Conservation (phyloP, 2,329 filamentous ascomycete species). For the Ascochyta viciae-villosae region DNA sequence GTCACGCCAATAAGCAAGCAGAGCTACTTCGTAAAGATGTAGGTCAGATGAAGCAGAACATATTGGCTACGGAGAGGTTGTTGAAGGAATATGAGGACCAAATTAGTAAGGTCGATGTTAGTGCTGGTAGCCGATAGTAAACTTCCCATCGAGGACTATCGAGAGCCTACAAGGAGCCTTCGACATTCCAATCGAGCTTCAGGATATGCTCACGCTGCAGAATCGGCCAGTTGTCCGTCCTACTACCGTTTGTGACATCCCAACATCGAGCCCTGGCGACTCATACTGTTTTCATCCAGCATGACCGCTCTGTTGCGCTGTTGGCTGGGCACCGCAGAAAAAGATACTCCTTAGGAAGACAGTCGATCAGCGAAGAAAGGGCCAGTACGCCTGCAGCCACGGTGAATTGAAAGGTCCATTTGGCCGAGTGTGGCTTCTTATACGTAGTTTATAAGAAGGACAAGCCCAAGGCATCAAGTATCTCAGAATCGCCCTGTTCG, state of each 20-base stretch:
- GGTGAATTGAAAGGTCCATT: too few relatives aligned
- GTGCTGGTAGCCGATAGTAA: not conserved
- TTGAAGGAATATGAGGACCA: constrained; percentile 26
- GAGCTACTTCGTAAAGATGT: constrained; percentile 7
- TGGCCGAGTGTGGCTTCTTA: too few relatives aligned
- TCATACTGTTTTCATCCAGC: not conserved
- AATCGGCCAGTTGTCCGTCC: not conserved
- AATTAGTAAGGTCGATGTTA: constrained; percentile 14
- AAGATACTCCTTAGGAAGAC: too few relatives aligned
- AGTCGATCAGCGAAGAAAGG: too few relatives aligned
- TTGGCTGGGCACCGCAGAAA: too few relatives aligned
- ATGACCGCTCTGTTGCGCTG: not conserved
- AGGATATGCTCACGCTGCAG: too few relatives aligned
- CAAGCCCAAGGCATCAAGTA: too few relatives aligned
- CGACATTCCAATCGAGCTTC: too few relatives aligned
- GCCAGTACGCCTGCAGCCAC: too few relatives aligned
- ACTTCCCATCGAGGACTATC: not conserved
- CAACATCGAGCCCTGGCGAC: not conserved
- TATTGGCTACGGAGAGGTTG: constrained; percentile 24
- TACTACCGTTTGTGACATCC: not conserved
- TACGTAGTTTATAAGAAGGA: too few relatives aligned
- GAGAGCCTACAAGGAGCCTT: too few relatives aligned
- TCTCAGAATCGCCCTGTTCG: too few relatives aligned
- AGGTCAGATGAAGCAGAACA: constrained; percentile 12
- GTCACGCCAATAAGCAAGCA: constrained; percentile 2